These are phyloP conservation scores for Suhomyces vadensis DNA, from an alignment of 805 yeast species.

Conservation along the genomic window DNA sequence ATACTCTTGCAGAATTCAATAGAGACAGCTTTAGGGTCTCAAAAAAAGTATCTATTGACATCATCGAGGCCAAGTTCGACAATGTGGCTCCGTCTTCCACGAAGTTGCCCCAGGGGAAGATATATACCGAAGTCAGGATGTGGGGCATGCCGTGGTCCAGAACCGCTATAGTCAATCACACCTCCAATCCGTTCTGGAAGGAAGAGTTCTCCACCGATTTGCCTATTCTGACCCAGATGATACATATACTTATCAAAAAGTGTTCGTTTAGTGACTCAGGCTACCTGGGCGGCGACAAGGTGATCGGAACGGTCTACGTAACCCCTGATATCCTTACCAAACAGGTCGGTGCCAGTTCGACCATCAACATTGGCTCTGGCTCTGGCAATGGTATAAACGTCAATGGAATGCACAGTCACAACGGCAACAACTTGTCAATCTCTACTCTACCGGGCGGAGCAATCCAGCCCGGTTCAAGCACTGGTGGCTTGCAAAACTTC, in stretches of 20 bases:
- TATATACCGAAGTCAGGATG: constrained; percentile 70
- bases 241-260: constrained; percentile 49
- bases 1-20: constrained; percentile 16
- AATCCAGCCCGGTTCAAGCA: background rate
- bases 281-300: constrained; percentile 36
- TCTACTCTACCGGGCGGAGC: constrained; percentile 1
- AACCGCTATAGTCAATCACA: constrained; percentile 60
- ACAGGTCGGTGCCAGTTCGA: constrained; percentile 31
- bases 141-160: constrained; percentile 79
- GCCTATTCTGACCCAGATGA: constrained; percentile 54
- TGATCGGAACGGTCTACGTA: constrained; percentile 54
- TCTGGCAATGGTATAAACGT: constrained; percentile 25
- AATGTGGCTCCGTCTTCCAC: constrained; percentile 9
- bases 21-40: constrained; percentile 47
- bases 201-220: constrained; percentile 68
- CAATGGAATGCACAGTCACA: constrained; percentile 16
- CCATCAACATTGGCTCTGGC: constrained; percentile 32
- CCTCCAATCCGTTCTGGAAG: constrained; percentile 73
- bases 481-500: background rate
- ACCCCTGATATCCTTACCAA: constrained; percentile 52
- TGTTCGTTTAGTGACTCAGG: constrained; percentile 22
- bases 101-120: constrained; percentile 22
- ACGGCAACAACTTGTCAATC: constrained; percentile 7
- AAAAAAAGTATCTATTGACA: constrained; percentile 54
- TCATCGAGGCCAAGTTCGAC: constrained; percentile 64